Evolutionary conservation across 2,329 filamentous ascomycete genomes (phyloP), one percentile per base, ranked within the genome.

Genomic region (Nemania serpens): DNA sequence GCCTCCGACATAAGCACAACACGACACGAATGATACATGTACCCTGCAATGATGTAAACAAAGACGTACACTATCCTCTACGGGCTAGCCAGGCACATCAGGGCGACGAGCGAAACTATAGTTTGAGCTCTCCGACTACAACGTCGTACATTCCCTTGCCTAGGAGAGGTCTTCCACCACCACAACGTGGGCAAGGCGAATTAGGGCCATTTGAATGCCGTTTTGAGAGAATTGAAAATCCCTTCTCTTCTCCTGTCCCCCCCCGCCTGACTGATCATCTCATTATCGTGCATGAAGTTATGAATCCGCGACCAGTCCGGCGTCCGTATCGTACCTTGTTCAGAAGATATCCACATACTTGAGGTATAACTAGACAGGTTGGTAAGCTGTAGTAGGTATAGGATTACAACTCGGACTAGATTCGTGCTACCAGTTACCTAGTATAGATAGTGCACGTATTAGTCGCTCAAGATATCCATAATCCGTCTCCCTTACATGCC

Each of bases 41-140:
- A 29, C 25, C 37, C 55, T 50, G 43, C 49, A 51, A 61, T 61
- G 59, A 61, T 61, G 59, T 52, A 59, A 29, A 29, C 25, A 29
- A 29, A 29, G 3, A 29, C 7, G 25, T 43, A 20, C 17, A 22
- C 13, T 29, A 29, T 29, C 25, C 25, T 29, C 25, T 3, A 46
- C 22, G 17, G 36, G 29, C 20, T 15, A 10, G 48, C 20, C 52
- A 15, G 52, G 52, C 51, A n/a, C n/a, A n/a, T n/a, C n/a, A n/a
- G n/a, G n/a, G n/a, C n/a, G n/a, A n/a, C n/a, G n/a, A n/a, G n/a
- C n/a, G n/a, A n/a, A n/a, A n/a, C n/a, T n/a, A n/a, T n/a, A n/a
- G n/a, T n/a, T n/a, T n/a, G n/a, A n/a, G n/a, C n/a, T n/a, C n/a
- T n/a, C n/a, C n/a, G n/a, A n/a, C n/a, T n/a, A n/a, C n/a, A n/a